Evolutionary conservation across 2,329 filamentous ascomycete genomes (phyloP).

Genomic region (Pseudogymnoascus sp.): DNA sequence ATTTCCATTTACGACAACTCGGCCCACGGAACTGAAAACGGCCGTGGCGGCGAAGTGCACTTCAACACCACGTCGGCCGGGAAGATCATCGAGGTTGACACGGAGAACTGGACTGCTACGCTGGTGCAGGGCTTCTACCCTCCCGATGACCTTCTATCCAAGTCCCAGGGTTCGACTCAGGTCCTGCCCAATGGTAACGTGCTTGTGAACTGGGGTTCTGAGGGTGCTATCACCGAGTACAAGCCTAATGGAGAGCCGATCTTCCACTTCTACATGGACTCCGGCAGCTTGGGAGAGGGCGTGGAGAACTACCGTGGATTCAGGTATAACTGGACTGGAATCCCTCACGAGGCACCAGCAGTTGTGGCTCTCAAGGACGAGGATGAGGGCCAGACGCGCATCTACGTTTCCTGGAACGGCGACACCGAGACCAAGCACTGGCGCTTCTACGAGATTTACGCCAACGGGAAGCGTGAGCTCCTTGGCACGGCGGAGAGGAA

Average conservation of each 20-base stretch:
- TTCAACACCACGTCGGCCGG: slow-evolving; percentile 17
- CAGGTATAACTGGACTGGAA: slow-evolving; percentile 32
- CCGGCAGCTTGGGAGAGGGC: slow-evolving; percentile 21
- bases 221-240: slow-evolving; percentile 20
- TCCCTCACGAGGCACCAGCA: slow-evolving; percentile 29
- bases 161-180: slow-evolving; percentile 21
- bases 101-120: slow-evolving; percentile 15
- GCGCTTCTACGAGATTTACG: slow-evolving; percentile 37
- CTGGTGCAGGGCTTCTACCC: slow-evolving; percentile 17
- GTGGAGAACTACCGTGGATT: slow-evolving; percentile 34
- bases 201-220: slow-evolving; percentile 21
- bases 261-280: slow-evolving; percentile 33
- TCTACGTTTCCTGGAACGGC: slow-evolving; percentile 48
- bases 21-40: slow-evolving; percentile 13
- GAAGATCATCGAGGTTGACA: slow-evolving; percentile 20
- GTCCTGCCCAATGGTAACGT: slow-evolving; percentile 21
- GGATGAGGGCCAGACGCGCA: slow-evolving; percentile 26
- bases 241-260: slow-evolving; percentile 27
- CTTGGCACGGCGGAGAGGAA: slow-evolving; percentile 32
- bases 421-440: slow-evolving; percentile 39
- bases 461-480: slow-evolving; percentile 29
- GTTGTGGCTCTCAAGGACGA: slow-evolving; percentile 29
- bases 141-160: slow-evolving; percentile 18
- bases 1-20: slow-evolving; percentile 23
- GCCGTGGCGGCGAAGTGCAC: slow-evolving; percentile 13